phyloP scores from a whole-genome alignment of 2,329 filamentous ascomycete genomes.

The Seiridium cupressi region DNA sequence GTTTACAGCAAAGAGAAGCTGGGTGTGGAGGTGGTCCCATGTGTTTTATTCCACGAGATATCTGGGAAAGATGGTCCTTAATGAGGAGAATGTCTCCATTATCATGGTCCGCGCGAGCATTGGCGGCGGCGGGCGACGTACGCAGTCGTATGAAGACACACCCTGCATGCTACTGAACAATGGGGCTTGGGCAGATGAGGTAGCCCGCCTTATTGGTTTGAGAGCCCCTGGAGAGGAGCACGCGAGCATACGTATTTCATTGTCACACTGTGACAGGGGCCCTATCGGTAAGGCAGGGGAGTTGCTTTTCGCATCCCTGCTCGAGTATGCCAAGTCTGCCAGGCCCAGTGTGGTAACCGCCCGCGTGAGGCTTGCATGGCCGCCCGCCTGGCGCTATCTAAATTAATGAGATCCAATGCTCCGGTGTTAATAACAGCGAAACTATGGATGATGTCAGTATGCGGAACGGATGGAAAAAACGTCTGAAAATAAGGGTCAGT shows the following conservation, averaged over 20 bases:
- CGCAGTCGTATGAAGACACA: background rate
- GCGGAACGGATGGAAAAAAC: too few species aligned
- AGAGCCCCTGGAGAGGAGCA: conserved; percentile 2
- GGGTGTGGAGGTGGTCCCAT: background rate
- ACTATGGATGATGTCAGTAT: background rate
- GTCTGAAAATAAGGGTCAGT: too few species aligned
- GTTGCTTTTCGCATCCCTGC: background rate
- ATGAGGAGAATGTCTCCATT: background rate
- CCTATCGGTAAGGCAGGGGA: background rate
- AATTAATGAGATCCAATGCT: background rate
- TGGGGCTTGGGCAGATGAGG: conserved; percentile 1
- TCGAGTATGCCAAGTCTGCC: background rate
- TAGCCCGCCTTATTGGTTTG: background rate
- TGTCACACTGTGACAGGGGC: conserved; percentile 5
- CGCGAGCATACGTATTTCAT: conserved; percentile 9
- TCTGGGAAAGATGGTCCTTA: background rate
- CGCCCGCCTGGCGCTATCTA: background rate
- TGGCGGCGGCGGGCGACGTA: background rate
- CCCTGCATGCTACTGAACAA: background rate
- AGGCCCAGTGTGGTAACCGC: background rate
- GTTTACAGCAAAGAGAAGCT: background rate
- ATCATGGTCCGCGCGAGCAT: background rate
- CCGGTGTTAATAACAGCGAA: background rate
- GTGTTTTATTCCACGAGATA: background rate
- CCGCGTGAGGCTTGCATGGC: conserved; percentile 7